Base-by-base conservation (phyloP, 257 asterid species). In the Solanum clarkiae region DNA sequence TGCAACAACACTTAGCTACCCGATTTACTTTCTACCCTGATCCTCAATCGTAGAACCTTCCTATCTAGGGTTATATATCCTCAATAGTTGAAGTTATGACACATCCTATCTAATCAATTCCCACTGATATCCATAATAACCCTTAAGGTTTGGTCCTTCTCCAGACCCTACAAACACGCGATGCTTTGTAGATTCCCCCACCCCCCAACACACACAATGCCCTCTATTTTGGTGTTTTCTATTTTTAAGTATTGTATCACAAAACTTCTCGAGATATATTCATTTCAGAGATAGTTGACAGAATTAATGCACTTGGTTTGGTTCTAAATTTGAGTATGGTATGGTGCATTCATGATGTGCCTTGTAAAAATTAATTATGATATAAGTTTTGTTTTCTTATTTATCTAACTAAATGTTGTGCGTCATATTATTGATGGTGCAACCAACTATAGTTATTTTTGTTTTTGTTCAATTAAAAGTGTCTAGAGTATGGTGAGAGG, bases 391-490 rank as follows among this genome's bases (percentile, higher is more conserved):
- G 56, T 88, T 32, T 63, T 65, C 45, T 24, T 54, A 60, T 85
- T 47, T 85, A 86, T 36, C 87, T 77, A 65, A 80, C 69, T 85
- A 84, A 86, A 84, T 85, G 81, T 60, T 80, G 66, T 44, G 16
- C 55, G 85, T 85, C 91, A 86, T 85, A 49, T 56, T 84, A 88
- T 45, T 84, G 47, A 80, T 83, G 84, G 89, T 83, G 85, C 85
- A 80, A 86, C 90, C 17, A 86, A 82, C 85, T 66, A 63, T 63
- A 63, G 66, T 45, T 70, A 54, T 47, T 80, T 80, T 87, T 86
- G 85, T 84, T 89, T 70, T 84, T 84, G 87, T 88, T 84, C 89
- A 87, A 84, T 84, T 91, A 86, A 88, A 82, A 68, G 84, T 49
- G 85, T 69, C 68, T 49, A 81, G 86, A 84, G 86, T 87, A 84